These are phyloP conservation scores for Rossbeevera mucosa DNA, from an alignment of 768 basidiomycete genomes.

Conservation along the genomic window DNA sequence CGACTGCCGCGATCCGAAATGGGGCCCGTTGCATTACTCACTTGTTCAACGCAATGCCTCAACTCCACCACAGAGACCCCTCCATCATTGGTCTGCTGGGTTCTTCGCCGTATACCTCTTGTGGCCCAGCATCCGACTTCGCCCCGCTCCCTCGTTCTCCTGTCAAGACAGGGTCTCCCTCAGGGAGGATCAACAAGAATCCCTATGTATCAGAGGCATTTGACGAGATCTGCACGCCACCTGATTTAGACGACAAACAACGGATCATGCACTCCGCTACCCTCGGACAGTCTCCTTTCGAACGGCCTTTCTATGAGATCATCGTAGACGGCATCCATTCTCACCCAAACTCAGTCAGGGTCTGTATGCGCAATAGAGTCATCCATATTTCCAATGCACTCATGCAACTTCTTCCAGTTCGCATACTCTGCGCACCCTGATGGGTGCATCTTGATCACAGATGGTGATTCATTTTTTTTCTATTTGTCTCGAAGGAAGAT, in stretches of 20 bases:
- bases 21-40: slow-evolving; percentile 89
- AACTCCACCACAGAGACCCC: slow-evolving; percentile 85
- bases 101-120: slow-evolving; percentile 59
- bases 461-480: slow-evolving; percentile 50
- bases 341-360: slow-evolving; percentile 85
- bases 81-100: slow-evolving; percentile 87
- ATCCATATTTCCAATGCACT: background rate
- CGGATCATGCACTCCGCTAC: slow-evolving; percentile 29
- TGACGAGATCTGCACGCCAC: slow-evolving; percentile 54
- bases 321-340: slow-evolving; percentile 92
- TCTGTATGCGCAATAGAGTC: slow-evolving; percentile 34
- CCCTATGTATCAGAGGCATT: slow-evolving; percentile 55
- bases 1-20: slow-evolving; percentile 61
- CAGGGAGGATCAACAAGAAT: slow-evolving; percentile 13
- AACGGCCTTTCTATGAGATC: slow-evolving; percentile 79
- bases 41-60: slow-evolving; percentile 92
- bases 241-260: slow-evolving; percentile 41
- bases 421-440: slow-evolving; percentile 82
- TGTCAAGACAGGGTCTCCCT: slow-evolving; percentile 7
- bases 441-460: slow-evolving; percentile 85
- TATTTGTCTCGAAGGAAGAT: background rate
- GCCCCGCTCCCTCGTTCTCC: slow-evolving; percentile 20
- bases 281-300: slow-evolving; percentile 44
- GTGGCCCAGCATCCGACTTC: slow-evolving; percentile 34
- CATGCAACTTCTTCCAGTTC: slow-evolving; percentile 34